A percentile compares a stretch with the other conserved stretches of the same genome.
phyloP scores from a whole-genome alignment of 768 basidiomycete species.

The Mycena kentingensis region DNA sequence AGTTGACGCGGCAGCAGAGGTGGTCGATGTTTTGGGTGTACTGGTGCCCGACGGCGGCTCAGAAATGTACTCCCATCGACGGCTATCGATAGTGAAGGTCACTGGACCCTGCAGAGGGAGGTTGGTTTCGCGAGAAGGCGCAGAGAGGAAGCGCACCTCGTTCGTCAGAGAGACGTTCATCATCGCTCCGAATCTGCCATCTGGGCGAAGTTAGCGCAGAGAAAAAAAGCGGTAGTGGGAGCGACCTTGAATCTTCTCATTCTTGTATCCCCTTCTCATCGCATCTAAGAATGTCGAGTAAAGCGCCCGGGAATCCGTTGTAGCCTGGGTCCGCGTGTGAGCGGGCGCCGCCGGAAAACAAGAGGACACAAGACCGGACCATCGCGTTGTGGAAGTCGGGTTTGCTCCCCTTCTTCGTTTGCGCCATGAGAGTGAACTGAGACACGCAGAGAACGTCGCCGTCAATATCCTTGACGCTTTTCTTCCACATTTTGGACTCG shows the following conservation, averaged over 20 bases:
- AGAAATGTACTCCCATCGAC: constrained; percentile 68
- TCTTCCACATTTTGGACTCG: constrained; percentile 78
- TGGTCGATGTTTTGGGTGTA: too few species aligned
- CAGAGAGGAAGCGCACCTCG: constrained; percentile 55
- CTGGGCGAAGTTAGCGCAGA: constrained; percentile 39
- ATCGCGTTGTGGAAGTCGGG: constrained; percentile 94
- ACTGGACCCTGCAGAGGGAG: constrained; percentile 72
- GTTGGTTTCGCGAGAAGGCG: constrained; percentile 39
- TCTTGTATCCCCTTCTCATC: constrained; percentile 64
- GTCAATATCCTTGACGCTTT: constrained; percentile 81
- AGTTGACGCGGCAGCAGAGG: too few species aligned
- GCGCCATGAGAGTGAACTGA: constrained; percentile 89
- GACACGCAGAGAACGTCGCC: constrained; percentile 94
- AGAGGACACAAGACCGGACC: constrained; percentile 47
- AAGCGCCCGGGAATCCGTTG: constrained; percentile 64
- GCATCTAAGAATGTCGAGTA: constrained; percentile 75
- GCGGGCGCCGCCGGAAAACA: neutral
- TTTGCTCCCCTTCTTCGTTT: constrained; percentile 85
- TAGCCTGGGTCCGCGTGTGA: constrained; percentile 44
- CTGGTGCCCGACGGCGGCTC: too few species aligned
- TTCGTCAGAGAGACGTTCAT: constrained; percentile 89
- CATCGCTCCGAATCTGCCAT: constrained; percentile 96
- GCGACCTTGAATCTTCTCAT: constrained; percentile 79
- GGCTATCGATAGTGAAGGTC: constrained; percentile 81
- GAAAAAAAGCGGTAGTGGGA: neutral